phyloP scores from a whole-genome alignment of 768 basidiomycete genomes.

The Termitomyces sp. region DNA sequence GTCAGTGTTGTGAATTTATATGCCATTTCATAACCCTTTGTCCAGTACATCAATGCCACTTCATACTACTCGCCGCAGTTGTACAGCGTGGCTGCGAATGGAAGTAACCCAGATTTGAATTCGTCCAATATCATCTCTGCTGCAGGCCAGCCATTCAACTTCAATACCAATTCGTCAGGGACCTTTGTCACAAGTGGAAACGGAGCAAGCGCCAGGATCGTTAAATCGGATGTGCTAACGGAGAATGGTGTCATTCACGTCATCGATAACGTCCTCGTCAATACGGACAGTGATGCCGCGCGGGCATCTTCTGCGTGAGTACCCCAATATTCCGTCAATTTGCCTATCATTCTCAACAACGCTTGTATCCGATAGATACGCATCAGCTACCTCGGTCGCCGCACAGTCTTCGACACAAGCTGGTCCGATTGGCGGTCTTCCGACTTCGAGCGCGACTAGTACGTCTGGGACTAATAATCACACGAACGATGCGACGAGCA shows the following conservation, averaged over 20 bases:
- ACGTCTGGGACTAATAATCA: not conserved
- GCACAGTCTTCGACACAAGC: constrained; percentile 32
- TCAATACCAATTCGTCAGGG: constrained; percentile 52
- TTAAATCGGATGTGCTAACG: constrained; percentile 54
- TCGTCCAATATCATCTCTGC: constrained; percentile 38
- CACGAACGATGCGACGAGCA: not conserved
- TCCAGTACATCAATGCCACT: constrained; percentile 62
- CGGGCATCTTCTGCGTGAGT: constrained; percentile 54
- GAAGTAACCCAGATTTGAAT: not conserved
- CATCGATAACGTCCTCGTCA: constrained; percentile 48
- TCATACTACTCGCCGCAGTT: constrained; percentile 57
- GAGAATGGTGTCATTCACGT: constrained; percentile 69
- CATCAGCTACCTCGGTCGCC: constrained; percentile 47
- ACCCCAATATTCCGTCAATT: not conserved
- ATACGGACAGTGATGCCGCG: constrained; percentile 32
- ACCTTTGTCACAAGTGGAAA: constrained; percentile 42
- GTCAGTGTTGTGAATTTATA: not conserved
- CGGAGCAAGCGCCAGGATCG: constrained; percentile 41
- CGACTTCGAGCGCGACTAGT: constrained; percentile 2
- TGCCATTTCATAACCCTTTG: not conserved
- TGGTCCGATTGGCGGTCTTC: constrained; percentile 29
- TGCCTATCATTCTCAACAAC: too few species aligned
- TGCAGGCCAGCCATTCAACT: constrained; percentile 48
- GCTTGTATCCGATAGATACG: constrained; percentile 15
- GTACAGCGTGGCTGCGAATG: not conserved